A percentile compares a stretch with the other conserved stretches of the same genome.
Conservation (phyloP, 129 eudicot species). For the Calendula officinalis region DNA sequence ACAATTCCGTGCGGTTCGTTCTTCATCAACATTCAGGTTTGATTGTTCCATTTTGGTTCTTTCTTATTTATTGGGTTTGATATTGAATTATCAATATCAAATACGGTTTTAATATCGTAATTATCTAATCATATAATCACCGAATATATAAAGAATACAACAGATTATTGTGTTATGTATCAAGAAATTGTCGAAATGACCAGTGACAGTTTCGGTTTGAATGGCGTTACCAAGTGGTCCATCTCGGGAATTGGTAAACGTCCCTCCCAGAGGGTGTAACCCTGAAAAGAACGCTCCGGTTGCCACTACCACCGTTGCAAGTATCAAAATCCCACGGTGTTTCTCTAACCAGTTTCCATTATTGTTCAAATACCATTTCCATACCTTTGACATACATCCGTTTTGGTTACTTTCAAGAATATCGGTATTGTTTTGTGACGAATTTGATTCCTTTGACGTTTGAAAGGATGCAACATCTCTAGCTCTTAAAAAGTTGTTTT, state of each 20-base stretch:
- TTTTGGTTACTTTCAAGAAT: background rate
- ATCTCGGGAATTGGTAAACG: constrained; percentile 14
- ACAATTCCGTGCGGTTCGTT: no score
- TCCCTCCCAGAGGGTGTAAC: constrained; percentile 34
- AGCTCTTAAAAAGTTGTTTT: constrained; percentile 12
- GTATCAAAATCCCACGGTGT: constrained; percentile 31
- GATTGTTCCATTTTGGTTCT: no score
- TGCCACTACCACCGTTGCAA: constrained; percentile 22
- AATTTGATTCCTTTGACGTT: background rate
- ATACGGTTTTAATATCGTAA: no score
- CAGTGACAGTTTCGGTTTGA: constrained; percentile 15
- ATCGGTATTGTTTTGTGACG: background rate
- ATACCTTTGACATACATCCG: constrained; percentile 9
- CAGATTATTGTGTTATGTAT: constrained; percentile 27
- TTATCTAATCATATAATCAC: no score
- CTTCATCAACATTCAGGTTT: no score
- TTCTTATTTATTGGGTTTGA: no score
- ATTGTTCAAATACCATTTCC: constrained; percentile 18
- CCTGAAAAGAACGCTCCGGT: constrained; percentile 18
- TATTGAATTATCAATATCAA: no score
- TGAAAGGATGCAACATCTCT: background rate
- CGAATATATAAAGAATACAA: no score
- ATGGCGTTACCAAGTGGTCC: constrained; percentile 34
- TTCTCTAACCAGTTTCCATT: constrained; percentile 34
- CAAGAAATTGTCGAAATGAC: constrained; percentile 9